Base-by-base conservation (phyloP, 192 early-diverging fungal genomes). In the Chytriomyces confervae region DNA sequence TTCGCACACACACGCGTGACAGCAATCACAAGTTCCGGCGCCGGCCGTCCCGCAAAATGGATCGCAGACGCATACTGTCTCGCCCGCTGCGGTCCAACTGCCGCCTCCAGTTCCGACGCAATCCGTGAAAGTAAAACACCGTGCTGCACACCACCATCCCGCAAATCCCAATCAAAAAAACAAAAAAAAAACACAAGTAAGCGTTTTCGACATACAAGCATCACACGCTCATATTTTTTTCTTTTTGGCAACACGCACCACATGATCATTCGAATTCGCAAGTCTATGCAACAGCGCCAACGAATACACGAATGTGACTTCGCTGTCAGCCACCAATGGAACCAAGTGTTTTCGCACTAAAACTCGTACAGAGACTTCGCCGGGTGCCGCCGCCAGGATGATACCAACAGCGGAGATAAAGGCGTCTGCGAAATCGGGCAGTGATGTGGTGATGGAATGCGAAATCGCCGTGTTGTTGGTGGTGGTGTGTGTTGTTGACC, bases 41-140 rank as follows among this genome's bases (percentile, higher is more conserved):
- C 23, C 46, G 60, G 75, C 16, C 23, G 46, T 18, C 70, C 70
- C 8, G 47, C 24, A 47, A 72, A 72, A 10, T 50, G 70, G 8
- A 72, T 43, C 20, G 70, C 70, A n/a, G 27, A 27, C 9, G n/a
- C 53, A 36, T 51, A 72, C n/a, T 48, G 70, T 11, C 50, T 51
- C 53, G 53, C 53, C 29, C 29, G 29, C 53, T 57, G 11, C 53
- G 53, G 53, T 11, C 53, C 53, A 20, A 57, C 13, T 18, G 53
- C 53, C 13, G 53, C 53, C 53, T 57, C 53, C 13, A 57, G 2
- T 20, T 57, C 53, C 13, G 53, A 11, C 13, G 20, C 53, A 57
- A 57, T 57, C 1, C 53, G 53, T 20, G 20, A 0, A 18, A 57
- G 53, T 57, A 57, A 20, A 18, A 57, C 13, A 57, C 20, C 20